Evolutionary conservation across 2,329 filamentous ascomycete species (phyloP).

Genomic region (Karstenula rhodostoma): DNA sequence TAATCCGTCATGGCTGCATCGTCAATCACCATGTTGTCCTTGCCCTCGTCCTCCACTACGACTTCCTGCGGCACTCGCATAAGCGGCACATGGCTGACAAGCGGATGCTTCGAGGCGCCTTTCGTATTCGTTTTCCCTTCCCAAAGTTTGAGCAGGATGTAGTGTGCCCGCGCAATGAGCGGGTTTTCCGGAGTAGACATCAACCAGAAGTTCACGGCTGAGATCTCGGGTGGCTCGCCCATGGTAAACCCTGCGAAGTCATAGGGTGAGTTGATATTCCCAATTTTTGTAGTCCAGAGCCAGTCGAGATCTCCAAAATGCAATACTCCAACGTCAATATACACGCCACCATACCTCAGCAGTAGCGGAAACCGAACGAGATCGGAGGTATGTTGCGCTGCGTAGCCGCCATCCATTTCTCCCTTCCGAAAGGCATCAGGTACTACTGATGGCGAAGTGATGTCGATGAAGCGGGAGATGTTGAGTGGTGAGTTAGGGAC

Average conservation of each 20-base stretch:
- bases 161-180: conserved; percentile 59
- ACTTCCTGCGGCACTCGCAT: conserved; percentile 51
- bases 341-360: conserved; percentile 65
- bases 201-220: conserved; percentile 34
- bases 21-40: conserved; percentile 48
- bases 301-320: conserved; percentile 65
- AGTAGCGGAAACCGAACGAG: conserved; percentile 66
- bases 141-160: conserved; percentile 63
- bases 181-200: conserved; percentile 51
- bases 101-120: conserved; percentile 59
- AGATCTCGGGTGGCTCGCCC: conserved; percentile 27
- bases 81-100: conserved; percentile 59
- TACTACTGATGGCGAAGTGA: conserved; percentile 54
- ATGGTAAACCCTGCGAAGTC: conserved; percentile 37
- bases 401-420: conserved; percentile 59
- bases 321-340: conserved; percentile 65
- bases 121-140: conserved; percentile 45
- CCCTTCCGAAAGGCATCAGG: conserved; percentile 61
- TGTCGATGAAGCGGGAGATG: conserved; percentile 59
- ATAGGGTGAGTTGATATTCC: conserved; percentile 57
- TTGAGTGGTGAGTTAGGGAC: conserved; percentile 56
- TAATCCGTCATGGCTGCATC: conserved; percentile 62
- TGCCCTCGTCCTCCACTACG: conserved; percentile 43
- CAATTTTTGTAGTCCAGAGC: conserved; percentile 62
- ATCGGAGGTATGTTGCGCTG: conserved; percentile 64